Evolutionary conservation across 176 grass and related monocot species (phyloP).

Genomic region (Elymus sibiricus): DNA sequence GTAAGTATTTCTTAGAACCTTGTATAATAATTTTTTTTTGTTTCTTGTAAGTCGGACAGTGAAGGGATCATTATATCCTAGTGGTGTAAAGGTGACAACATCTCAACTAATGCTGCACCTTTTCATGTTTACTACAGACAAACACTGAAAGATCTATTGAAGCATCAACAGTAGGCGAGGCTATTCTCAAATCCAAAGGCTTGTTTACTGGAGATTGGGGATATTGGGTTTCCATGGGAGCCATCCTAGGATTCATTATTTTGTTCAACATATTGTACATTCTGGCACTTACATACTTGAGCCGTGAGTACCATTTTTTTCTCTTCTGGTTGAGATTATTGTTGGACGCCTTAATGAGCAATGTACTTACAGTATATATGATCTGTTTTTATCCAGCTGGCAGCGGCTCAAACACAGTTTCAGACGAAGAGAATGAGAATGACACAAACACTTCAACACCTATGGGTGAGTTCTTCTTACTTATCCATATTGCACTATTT

Average conservation of each 20-base stretch:
- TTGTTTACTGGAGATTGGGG: slow-evolving; percentile 57
- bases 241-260: slow-evolving; percentile 55
- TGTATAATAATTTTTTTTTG: background rate
- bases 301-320: slow-evolving; percentile 46
- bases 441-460: slow-evolving; percentile 18
- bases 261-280: slow-evolving; percentile 77
- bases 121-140: slow-evolving; percentile 40
- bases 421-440: slow-evolving; percentile 34
- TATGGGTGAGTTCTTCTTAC: background rate
- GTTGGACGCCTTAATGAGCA: background rate
- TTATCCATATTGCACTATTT: slow-evolving; percentile 5
- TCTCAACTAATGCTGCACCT: background rate
- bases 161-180: slow-evolving; percentile 65
- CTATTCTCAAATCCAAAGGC: slow-evolving; percentile 80
- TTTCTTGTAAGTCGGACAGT: background rate
- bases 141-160: slow-evolving; percentile 54
- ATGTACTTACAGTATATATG: slow-evolving; percentile 12
- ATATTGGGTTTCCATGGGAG: slow-evolving; percentile 80
- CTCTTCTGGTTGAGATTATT: background rate
- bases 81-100: background rate
- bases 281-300: slow-evolving; percentile 56
- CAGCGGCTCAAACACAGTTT: slow-evolving; percentile 37
- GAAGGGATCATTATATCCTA: background rate
- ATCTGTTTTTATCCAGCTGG: slow-evolving; percentile 41
- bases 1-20: slow-evolving; percentile 44